Evolutionary conservation across 1,284 basidiomycete species (phyloP).

Genomic region (Rhizoctonia solani): DNA sequence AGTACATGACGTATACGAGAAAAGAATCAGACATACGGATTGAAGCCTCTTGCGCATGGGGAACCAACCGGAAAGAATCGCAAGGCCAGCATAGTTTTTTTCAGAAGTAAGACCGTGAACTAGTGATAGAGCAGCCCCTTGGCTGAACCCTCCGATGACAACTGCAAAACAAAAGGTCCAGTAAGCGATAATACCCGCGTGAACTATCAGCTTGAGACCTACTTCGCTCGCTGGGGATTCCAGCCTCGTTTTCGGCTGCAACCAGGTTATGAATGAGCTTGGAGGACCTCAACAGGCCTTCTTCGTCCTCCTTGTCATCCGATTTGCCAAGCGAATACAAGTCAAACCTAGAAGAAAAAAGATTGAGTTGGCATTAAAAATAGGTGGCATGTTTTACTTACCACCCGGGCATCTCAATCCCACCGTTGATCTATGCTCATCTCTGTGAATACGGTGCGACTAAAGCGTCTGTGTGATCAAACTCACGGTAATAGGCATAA

Average conservation of each 20-base stretch:
- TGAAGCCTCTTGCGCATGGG: slow-evolving; percentile 68
- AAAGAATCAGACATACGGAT: slow-evolving; percentile 52
- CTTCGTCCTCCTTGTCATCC: slow-evolving; percentile 73
- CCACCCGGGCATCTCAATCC: slow-evolving; percentile 73
- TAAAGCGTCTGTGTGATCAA: slow-evolving; percentile 39
- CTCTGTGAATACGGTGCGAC: slow-evolving; percentile 51
- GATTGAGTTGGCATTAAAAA: not conserved
- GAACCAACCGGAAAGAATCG: slow-evolving; percentile 76
- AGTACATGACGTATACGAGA: not conserved
- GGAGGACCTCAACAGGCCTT: slow-evolving; percentile 68
- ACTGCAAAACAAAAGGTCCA: slow-evolving; percentile 50
- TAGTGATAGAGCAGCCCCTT: slow-evolving; percentile 81
- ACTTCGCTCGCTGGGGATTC: slow-evolving; percentile 57
- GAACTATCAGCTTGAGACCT: slow-evolving; percentile 33
- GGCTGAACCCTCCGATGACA: slow-evolving; percentile 85
- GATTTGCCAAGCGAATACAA: slow-evolving; percentile 57
- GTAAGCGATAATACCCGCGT: slow-evolving; percentile 25
- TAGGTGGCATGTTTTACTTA: slow-evolving; percentile 45
- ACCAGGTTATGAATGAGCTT: slow-evolving; percentile 70
- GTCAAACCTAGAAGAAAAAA: slow-evolving; percentile 20
- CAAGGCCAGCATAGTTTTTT: slow-evolving; percentile 72
- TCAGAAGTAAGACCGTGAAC: slow-evolving; percentile 66
- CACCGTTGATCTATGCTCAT: slow-evolving; percentile 61
- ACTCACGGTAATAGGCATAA: slow-evolving; percentile 47
- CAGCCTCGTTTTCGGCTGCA: slow-evolving; percentile 70